phyloP scores from a whole-genome alignment of 2,329 filamentous ascomycete genomes.

The Penicillium sp. region DNA sequence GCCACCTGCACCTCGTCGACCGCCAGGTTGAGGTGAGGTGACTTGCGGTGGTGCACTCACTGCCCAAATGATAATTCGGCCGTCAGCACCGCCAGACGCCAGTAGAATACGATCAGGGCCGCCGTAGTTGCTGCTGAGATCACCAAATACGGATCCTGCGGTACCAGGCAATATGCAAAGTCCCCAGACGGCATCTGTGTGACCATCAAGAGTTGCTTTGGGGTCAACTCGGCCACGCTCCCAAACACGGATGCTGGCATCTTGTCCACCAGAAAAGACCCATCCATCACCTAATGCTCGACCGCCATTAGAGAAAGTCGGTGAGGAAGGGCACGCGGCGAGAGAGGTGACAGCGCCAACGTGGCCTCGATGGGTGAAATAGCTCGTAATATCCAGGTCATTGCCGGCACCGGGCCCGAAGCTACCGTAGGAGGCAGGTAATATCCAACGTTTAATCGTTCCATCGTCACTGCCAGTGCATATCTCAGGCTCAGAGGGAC shows the following conservation, averaged over 20 bases:
- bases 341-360: constrained; percentile 83
- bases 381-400: constrained; percentile 86
- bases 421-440: constrained; percentile 72
- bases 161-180: constrained; percentile 87
- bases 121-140: constrained; percentile 66
- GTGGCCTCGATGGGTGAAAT: constrained; percentile 94
- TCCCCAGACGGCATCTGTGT: constrained; percentile 94
- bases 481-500: constrained; percentile 91
- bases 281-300: constrained; percentile 88
- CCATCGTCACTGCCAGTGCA: constrained; percentile 95
- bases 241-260: constrained; percentile 91
- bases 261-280: constrained; percentile 97
- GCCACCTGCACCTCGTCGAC: constrained; percentile 69
- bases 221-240: constrained; percentile 91
- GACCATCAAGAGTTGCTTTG: constrained; percentile 88
- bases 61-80: constrained; percentile 88
- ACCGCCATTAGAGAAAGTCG: constrained; percentile 84
- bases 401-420: constrained; percentile 56
- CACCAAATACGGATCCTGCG: constrained; percentile 73
- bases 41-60: constrained; percentile 86
- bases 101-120: constrained; percentile 80
- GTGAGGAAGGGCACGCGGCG: constrained; percentile 79
- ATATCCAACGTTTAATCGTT: constrained; percentile 93
- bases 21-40: constrained; percentile 72
- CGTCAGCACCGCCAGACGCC: constrained; percentile 88